Evolutionary conservation across 208 protist species (phyloP).

Genomic region (Leishmania tropica): DNA sequence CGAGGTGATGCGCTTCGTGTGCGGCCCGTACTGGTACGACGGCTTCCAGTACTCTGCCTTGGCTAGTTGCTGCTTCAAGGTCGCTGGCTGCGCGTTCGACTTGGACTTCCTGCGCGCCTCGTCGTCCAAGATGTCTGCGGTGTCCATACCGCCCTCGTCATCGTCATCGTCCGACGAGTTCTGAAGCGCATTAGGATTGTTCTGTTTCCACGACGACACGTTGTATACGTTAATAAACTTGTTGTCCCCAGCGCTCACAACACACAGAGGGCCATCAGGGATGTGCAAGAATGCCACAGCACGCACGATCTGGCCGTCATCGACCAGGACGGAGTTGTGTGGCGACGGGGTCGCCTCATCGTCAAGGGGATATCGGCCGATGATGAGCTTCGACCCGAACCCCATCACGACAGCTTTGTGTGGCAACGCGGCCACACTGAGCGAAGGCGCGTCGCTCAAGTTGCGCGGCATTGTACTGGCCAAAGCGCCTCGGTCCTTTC

Average conservation of each 20-base stretch:
- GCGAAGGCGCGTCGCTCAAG: slow-evolving; percentile 37
- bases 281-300: slow-evolving; percentile 66
- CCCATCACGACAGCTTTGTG: slow-evolving; percentile 58
- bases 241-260: slow-evolving; percentile 75
- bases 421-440: slow-evolving; percentile 46
- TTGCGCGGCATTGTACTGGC: slow-evolving; percentile 15
- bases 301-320: slow-evolving; percentile 76
- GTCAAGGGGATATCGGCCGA: slow-evolving; percentile 46
- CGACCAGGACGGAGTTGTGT: slow-evolving; percentile 55
- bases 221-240: slow-evolving; percentile 87
- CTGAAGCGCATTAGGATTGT: slow-evolving; percentile 35
- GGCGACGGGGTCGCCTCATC: slow-evolving; percentile 31
- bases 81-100: not conserved
- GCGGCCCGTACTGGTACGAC: slow-evolving; percentile 73
- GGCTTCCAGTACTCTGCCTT: slow-evolving; percentile 45
- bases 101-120: not conserved
- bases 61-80: slow-evolving; percentile 9
- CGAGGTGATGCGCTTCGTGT: slow-evolving; percentile 84
- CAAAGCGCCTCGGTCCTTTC: not conserved
- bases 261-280: slow-evolving; percentile 59
- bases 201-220: slow-evolving; percentile 40
- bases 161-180: slow-evolving; percentile 35
- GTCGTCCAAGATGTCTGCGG: slow-evolving; percentile 13
- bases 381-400: slow-evolving; percentile 57
- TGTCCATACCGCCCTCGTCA: slow-evolving; percentile 5